Conservation (phyloP, 164 flowering plant species). For the Macadamia tetraphylla region DNA sequence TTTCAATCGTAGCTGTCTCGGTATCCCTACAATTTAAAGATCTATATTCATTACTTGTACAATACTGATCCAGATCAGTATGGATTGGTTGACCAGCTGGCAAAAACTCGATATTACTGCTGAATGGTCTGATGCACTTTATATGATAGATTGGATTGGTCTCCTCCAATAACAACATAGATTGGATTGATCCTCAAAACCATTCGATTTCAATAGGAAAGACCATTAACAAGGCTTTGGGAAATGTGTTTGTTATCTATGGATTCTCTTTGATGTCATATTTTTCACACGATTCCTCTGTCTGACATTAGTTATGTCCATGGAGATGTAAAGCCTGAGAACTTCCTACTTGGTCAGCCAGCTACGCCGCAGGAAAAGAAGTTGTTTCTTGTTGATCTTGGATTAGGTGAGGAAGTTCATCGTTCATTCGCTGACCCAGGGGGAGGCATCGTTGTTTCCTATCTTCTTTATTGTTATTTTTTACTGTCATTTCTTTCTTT, state of each 20-base stretch:
- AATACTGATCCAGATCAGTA: too few species aligned
- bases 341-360: slow-evolving; percentile 83
- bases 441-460: neutral
- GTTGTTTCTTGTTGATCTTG: slow-evolving; percentile 84
- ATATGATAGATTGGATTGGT: too few species aligned
- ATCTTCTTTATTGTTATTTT: neutral
- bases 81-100: too few species aligned
- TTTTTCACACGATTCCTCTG: slow-evolving; percentile 3
- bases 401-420: slow-evolving; percentile 51
- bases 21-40: neutral
- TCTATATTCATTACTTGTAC: too few species aligned
- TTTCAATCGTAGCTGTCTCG: neutral
- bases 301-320: slow-evolving; percentile 61
- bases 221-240: too few species aligned
- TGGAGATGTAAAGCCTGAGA: slow-evolving; percentile 94
- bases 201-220: too few species aligned
- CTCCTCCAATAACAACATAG: too few species aligned
- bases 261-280: neutral
- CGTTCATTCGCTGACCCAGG: neutral
- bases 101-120: neutral
- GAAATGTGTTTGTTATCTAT: neutral
- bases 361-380: slow-evolving; percentile 69
- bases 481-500: neutral
- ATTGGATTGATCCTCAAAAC: too few species aligned
- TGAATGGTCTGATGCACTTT: neutral